Percentiles rank a stretch among this genome's conserved stretches.
phyloP scores from a whole-genome alignment of 2,329 filamentous ascomycete species.

The Claviceps arundinis region DNA sequence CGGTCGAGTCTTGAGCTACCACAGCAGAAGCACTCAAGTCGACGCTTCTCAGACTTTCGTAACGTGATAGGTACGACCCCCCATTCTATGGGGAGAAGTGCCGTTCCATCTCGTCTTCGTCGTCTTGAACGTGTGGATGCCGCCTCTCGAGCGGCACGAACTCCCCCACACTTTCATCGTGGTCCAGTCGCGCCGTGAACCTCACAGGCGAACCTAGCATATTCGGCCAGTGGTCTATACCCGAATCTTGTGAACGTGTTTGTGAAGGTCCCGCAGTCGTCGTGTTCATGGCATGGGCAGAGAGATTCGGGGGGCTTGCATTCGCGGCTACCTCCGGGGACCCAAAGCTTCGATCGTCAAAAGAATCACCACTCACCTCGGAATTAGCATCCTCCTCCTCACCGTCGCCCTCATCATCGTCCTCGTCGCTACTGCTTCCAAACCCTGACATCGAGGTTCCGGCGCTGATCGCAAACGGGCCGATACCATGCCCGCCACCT shows the following conservation, averaged over 20 bases:
- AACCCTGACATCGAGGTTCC: slow-evolving; percentile 79
- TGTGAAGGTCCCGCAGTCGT: slow-evolving; percentile 17
- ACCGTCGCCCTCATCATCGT: slow-evolving; percentile 87
- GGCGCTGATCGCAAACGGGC: slow-evolving; percentile 58
- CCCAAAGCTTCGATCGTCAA: slow-evolving; percentile 17
- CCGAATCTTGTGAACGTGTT: slow-evolving; percentile 11
- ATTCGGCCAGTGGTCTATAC: slow-evolving; percentile 6
- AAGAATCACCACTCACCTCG: slow-evolving; percentile 43
- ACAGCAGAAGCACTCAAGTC: background rate
- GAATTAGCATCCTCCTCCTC: slow-evolving; percentile 62
- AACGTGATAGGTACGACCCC: background rate
- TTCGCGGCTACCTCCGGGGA: slow-evolving; percentile 16
- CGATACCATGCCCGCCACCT: slow-evolving; percentile 52
- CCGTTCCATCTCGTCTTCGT: background rate
- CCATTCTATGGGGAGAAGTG: slow-evolving; percentile 5
- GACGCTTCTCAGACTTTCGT: slow-evolving; percentile 8
- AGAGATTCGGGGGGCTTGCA: slow-evolving; percentile 10
- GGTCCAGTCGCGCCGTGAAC: slow-evolving; percentile 3
- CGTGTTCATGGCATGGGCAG: slow-evolving; percentile 18
- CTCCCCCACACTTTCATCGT: slow-evolving; percentile 5
- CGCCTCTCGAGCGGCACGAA: background rate
- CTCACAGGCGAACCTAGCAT: slow-evolving; percentile 4
- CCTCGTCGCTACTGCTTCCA: slow-evolving; percentile 88
- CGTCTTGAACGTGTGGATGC: background rate
- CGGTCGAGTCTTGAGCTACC: background rate